Conservation (phyloP, 1,284 basidiomycete genomes). For the Hemileia vastatrix region DNA sequence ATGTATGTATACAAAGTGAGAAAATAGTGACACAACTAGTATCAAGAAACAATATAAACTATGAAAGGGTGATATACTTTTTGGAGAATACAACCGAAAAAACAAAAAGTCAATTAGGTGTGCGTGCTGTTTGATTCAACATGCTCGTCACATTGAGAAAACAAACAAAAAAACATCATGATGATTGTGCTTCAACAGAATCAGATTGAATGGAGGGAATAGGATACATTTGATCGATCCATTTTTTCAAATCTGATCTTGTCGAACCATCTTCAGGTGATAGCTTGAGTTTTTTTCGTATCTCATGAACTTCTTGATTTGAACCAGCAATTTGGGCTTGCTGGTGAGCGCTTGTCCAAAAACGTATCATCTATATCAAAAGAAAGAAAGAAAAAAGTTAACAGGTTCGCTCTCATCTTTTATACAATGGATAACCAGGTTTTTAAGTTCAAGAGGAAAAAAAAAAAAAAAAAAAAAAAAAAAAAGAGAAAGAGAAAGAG, state of each 20-base stretch:
- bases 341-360: slow-evolving; percentile 6
- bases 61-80: no score
- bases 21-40: no score
- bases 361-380: not conserved
- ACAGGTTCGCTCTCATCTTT: not conserved
- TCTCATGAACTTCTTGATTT: not conserved
- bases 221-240: slow-evolving; percentile 10
- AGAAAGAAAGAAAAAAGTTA: not conserved
- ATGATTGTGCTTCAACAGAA: no score
- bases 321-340: slow-evolving; percentile 1
- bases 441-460: not conserved
- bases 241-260: slow-evolving; percentile 3
- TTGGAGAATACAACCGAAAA: no score
- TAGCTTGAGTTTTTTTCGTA: not conserved
- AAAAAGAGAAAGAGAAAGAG: not conserved
- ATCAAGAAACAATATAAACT: no score
- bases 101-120: no score
- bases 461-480: not conserved
- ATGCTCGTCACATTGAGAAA: no score
- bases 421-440: not conserved
- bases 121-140: no score
- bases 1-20: no score
- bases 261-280: not conserved
- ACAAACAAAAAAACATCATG: no score
- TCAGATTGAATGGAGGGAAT: no score